These are phyloP conservation scores for Kodamaea fukazawae DNA, from an alignment of 805 yeast genomes.

Conservation along the genomic window DNA sequence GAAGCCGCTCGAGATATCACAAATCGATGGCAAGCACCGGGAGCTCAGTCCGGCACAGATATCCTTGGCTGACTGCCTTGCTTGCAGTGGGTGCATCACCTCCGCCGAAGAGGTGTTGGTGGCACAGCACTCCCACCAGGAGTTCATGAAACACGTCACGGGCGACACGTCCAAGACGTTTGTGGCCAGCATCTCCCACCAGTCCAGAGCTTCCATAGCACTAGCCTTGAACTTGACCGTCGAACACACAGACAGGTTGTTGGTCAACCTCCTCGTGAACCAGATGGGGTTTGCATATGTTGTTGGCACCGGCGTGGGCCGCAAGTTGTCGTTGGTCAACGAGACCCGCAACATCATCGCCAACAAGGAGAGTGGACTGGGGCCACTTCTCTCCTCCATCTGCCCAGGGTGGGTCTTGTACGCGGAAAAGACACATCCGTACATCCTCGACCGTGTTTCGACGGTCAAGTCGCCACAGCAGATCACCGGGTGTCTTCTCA, in stretches of 20 bases:
- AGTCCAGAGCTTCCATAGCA: constrained; percentile 79
- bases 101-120: constrained; percentile 94
- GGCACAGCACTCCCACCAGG: constrained; percentile 85
- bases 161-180: constrained; percentile 40
- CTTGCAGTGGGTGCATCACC: constrained; percentile 96
- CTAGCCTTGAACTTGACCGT: constrained; percentile 56
- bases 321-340: constrained; percentile 57
- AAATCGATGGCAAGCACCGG: constrained; percentile 51
- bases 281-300: constrained; percentile 67
- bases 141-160: constrained; percentile 60
- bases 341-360: constrained; percentile 44
- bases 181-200: constrained; percentile 82
- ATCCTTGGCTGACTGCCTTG: constrained; percentile 87
- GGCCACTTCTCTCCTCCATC: constrained; percentile 64
- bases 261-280: constrained; percentile 56
- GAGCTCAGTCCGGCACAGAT: constrained; percentile 78
- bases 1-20: constrained; percentile 65
- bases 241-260: constrained; percentile 53
- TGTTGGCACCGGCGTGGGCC: constrained; percentile 82
- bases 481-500: constrained; percentile 78
- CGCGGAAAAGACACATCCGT: constrained; percentile 93
- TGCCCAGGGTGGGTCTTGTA: constrained; percentile 98
- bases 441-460: constrained; percentile 67
- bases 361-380: constrained; percentile 37
- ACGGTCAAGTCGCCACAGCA: constrained; percentile 89